Conservation (phyloP, 2,329 filamentous ascomycete genomes). For the Chrysoporthe austroafricana region DNA sequence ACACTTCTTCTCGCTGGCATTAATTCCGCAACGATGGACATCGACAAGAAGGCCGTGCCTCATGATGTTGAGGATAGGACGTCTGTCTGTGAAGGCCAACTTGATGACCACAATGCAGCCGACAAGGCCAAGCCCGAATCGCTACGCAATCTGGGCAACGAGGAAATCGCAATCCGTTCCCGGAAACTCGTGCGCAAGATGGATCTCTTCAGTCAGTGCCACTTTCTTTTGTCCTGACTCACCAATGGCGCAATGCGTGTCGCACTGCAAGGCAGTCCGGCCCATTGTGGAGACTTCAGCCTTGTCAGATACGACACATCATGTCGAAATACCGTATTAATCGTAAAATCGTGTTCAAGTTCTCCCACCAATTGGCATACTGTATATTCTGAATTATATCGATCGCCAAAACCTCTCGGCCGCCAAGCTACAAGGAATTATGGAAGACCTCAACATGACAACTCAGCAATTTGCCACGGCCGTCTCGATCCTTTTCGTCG, state of each 20-base stretch:
- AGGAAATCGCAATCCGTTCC: conserved; percentile 25
- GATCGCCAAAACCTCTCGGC: conserved; percentile 44
- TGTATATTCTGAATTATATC: conserved; percentile 47
- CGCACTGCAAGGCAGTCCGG: background rate
- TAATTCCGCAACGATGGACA: conserved; percentile 10
- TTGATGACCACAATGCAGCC: conserved; percentile 10
- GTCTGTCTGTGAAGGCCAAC: conserved; percentile 26
- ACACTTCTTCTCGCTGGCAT: background rate
- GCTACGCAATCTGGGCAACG: conserved; percentile 13
- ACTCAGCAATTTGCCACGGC: conserved; percentile 43
- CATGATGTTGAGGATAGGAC: conserved; percentile 22
- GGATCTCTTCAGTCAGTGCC: conserved; percentile 18
- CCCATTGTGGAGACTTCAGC: background rate
- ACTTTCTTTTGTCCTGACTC: background rate
- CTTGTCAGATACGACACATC: background rate
- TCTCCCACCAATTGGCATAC: conserved; percentile 36
- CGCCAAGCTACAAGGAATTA: conserved; percentile 46
- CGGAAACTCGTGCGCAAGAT: conserved; percentile 29
- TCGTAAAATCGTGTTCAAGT: background rate
- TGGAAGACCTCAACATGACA: conserved; percentile 43
- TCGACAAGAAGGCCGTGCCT: conserved; percentile 20
- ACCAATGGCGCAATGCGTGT: background rate
- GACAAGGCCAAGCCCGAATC: conserved; percentile 23
- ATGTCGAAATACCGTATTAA: background rate
- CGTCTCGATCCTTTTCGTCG: conserved; percentile 50